Evolutionary conservation across 306 rosid genomes (phyloP), one percentile per base, ranked within the genome.

Genomic region (Vigna unguiculata): DNA sequence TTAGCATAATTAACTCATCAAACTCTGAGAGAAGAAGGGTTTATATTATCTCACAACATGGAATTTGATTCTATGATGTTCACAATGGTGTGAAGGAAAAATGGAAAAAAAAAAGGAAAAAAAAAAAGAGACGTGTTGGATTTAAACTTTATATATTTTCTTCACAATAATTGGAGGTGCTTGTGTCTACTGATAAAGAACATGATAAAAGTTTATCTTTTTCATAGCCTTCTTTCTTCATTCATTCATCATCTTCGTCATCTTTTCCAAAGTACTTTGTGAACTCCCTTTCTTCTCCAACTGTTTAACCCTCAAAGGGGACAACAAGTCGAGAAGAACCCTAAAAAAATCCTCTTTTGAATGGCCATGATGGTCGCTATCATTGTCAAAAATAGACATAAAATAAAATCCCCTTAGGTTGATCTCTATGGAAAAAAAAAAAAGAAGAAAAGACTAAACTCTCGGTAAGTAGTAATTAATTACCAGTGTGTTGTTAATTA

Each of bases 291-390:
- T 59, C 80, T 75, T 72, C 69, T 38, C 11, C 41, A 84, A 55
- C 65, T 78, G 61, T 83, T 70, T n/a, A 73, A 69, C 59, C 76
- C 82, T 59, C 24, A 36, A 21, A 65, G 66, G 76, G 75, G 30
- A 82, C 81, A 82, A 71, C 51, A 69, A 81, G 78, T 71, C 82
- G 77, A 71, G 51, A 82, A 71, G 51, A 82, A 71, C 62, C 43
- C n/a, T 8, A 45, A 47, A 47, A 40, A 48, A 20, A 52, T 4
- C 57, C 49, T 10, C 45, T 41, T 74, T 75, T 71, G 71, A 71
- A 80, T 80, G 85, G 79, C 74, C 79, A 45, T 48, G 78, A 74
- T 88, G 66, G 77, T 66, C 72, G 74, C 78, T 61, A 65, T 80
- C 74, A 80, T 77, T 58, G 69, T n/a, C 45, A 74, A 80, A 21